These are phyloP conservation scores for Pigoraptor vietnamica DNA, from an alignment of 78 protist species.

Conservation along the genomic window DNA sequence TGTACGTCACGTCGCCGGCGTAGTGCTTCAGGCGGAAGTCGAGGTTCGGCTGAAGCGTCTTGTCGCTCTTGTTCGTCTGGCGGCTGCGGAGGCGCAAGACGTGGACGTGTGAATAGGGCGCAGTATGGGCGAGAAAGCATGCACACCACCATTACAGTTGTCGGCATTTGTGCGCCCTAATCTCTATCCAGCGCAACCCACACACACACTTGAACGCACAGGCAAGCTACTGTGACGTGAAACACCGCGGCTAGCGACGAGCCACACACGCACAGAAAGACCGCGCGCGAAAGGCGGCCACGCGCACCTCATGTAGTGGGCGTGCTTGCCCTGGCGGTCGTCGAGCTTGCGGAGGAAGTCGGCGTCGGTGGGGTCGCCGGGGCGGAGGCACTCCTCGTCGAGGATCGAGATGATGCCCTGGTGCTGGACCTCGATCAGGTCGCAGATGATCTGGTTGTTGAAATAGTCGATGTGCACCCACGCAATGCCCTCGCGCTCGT, in stretches of 20 bases:
- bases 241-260: too few relatives aligned
- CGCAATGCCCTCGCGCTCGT: slow-evolving; percentile 66
- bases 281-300: not conserved
- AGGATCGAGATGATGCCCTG: slow-evolving; percentile 63
- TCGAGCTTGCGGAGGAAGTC: slow-evolving; percentile 24
- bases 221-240: too few relatives aligned
- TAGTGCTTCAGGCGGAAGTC: slow-evolving; percentile 68
- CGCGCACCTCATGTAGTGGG: not conserved
- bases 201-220: too few relatives aligned
- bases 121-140: too few relatives aligned
- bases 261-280: slow-evolving; percentile 1
- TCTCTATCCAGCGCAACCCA: too few relatives aligned
- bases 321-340: not conserved
- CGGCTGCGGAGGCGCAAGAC: slow-evolving; percentile 36
- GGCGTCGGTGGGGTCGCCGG: slow-evolving; percentile 54
- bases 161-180: too few relatives aligned
- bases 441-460: slow-evolving; percentile 69
- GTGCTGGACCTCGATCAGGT: slow-evolving; percentile 54
- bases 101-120: too few relatives aligned
- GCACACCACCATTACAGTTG: too few relatives aligned
- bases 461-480: slow-evolving; percentile 52
- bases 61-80: slow-evolving; percentile 13
- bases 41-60: not conserved
- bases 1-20: slow-evolving; percentile 81
- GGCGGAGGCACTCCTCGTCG: slow-evolving; percentile 68